Evolutionary conservation across 441 rosid genomes (phyloP).

Genomic region (Adansonia grandidieri): DNA sequence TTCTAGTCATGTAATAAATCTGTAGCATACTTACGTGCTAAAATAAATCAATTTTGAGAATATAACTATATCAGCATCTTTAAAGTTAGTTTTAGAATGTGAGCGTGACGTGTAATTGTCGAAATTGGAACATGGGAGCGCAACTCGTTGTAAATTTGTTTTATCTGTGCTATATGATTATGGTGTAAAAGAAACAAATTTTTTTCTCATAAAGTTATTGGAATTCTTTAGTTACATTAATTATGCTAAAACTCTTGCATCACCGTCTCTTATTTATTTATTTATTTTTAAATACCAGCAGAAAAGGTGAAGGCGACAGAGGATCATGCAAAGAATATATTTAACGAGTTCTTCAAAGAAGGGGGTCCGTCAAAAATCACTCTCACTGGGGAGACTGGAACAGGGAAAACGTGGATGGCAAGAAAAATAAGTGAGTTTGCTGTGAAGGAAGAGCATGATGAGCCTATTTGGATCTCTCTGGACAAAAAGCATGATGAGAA

Average conservation of each 20-base stretch:
- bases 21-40: neutral
- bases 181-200: neutral
- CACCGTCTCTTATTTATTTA: neutral
- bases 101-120: neutral
- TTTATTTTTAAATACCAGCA: neutral
- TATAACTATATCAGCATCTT: neutral
- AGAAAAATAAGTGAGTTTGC: slow-evolving; percentile 28
- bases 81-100: neutral
- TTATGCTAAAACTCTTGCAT: neutral
- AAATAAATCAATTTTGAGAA: neutral
- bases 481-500: slow-evolving; percentile 28
- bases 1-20: neutral
- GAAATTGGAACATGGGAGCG: neutral
- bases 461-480: slow-evolving; percentile 44
- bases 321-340: neutral
- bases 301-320: neutral
- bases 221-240: neutral
- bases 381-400: slow-evolving; percentile 37
- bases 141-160: neutral
- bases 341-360: neutral
- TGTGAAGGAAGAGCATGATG: neutral
- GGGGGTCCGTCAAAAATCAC: neutral
- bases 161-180: neutral
- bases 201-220: neutral
- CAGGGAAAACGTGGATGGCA: slow-evolving; percentile 64